These are phyloP conservation scores for Samsoniella hepiali DNA, from an alignment of 2,329 filamentous ascomycete species.

Conservation along the genomic window DNA sequence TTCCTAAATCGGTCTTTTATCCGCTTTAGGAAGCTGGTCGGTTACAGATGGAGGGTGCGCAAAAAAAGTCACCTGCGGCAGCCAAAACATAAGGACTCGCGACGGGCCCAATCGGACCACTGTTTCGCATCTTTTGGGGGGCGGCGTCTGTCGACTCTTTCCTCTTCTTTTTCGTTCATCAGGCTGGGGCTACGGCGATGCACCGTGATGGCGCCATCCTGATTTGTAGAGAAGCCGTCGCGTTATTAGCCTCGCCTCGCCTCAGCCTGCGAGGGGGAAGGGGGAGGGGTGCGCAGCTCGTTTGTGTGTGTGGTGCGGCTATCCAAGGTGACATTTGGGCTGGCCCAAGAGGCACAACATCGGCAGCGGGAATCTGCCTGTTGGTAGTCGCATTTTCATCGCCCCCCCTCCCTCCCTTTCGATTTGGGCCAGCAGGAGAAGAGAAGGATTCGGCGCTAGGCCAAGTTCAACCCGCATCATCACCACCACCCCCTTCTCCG, in stretches of 20 bases:
- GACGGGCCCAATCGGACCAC: neutral
- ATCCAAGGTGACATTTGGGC: neutral
- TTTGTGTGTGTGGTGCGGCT: neutral
- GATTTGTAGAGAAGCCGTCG: neutral
- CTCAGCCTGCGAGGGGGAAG: neutral
- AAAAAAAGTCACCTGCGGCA: neutral
- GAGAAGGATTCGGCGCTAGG: neutral
- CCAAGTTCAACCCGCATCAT: too few species aligned
- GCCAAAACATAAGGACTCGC: neutral
- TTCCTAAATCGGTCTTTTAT: neutral
- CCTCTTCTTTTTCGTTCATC: neutral
- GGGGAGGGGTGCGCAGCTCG: neutral
- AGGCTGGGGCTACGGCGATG: neutral
- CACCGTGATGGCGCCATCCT: conserved; percentile 5
- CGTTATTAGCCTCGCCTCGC: conserved; percentile 3
- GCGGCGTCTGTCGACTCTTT: neutral
- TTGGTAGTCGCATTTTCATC: neutral
- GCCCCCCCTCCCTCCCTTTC: neutral
- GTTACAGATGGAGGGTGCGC: neutral
- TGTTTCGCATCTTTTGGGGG: too few species aligned
- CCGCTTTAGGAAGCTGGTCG: conserved; percentile 8
- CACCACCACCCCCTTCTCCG: too few species aligned
- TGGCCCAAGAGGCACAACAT: neutral
- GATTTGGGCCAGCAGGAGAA: too few species aligned
- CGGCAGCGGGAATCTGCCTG: conserved; percentile 4